Evolutionary conservation across 345 rosid genomes (phyloP).

Genomic region (Anastatica hierochuntica): DNA sequence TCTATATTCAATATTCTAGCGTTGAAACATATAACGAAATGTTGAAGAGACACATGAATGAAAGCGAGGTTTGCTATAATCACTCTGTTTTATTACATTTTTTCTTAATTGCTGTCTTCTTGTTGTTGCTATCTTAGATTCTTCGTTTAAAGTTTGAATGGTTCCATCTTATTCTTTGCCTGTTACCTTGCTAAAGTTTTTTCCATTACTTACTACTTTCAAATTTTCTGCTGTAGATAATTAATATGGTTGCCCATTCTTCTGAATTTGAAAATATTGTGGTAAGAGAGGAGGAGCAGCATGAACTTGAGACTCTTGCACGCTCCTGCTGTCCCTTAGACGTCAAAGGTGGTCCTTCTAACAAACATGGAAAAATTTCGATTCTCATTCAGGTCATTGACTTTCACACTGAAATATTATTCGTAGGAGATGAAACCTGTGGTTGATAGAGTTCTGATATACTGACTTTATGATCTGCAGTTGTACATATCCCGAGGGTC

Average conservation of each 20-base stretch:
- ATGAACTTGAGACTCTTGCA: slow-evolving; percentile 74
- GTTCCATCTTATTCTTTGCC: slow-evolving; percentile 9
- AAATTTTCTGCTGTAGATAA: slow-evolving; percentile 43
- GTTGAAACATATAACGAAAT: slow-evolving; percentile 95
- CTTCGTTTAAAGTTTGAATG: slow-evolving; percentile 1
- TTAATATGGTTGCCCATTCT: slow-evolving; percentile 94
- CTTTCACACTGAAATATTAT: slow-evolving; percentile 11
- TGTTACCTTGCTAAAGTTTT: not conserved
- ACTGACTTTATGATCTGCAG: slow-evolving; percentile 40
- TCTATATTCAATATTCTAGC: slow-evolving; percentile 92
- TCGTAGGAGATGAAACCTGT: slow-evolving; percentile 6
- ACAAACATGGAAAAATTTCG: slow-evolving; percentile 92
- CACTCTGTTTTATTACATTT: slow-evolving; percentile 7
- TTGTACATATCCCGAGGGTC: slow-evolving; percentile 90
- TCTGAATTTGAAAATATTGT: slow-evolving; percentile 95
- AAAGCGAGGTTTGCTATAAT: slow-evolving; percentile 60
- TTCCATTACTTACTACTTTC: slow-evolving; percentile 3
- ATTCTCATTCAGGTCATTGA: slow-evolving; percentile 81
- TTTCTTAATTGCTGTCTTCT: not conserved
- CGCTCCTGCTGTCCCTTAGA: slow-evolving; percentile 81
- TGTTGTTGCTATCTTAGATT: not conserved
- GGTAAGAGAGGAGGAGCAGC: slow-evolving; percentile 96
- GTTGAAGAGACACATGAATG: slow-evolving; percentile 91
- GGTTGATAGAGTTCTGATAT: slow-evolving; percentile 21
- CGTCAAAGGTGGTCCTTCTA: slow-evolving; percentile 83